These are phyloP conservation scores for Aspergillus sp. DNA, from an alignment of 2,329 filamentous ascomycete genomes.

Conservation along the genomic window DNA sequence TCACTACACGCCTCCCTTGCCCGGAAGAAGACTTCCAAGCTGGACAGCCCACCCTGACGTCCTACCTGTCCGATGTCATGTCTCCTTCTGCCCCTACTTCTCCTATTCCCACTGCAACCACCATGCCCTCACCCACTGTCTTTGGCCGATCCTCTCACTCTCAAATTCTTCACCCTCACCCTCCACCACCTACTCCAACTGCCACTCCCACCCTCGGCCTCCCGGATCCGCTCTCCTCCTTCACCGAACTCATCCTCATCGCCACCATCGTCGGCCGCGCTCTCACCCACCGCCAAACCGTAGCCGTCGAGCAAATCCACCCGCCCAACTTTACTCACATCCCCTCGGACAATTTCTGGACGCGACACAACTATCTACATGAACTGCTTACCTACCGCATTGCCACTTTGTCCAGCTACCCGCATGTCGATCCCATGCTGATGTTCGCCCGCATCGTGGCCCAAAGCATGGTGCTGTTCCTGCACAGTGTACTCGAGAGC, in stretches of 20 bases:
- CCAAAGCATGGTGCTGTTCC: conserved; percentile 21
- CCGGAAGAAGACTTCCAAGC: conserved; percentile 41
- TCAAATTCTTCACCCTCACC: conserved; percentile 4
- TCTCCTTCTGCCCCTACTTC: conserved; percentile 3
- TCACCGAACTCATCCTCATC: conserved; percentile 37
- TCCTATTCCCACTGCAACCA: background rate
- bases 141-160: background rate
- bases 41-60: conserved; percentile 27
- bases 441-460: conserved; percentile 22
- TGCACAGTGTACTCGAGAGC: conserved; percentile 23
- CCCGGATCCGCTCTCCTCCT: conserved; percentile 24
- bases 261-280: conserved; percentile 29
- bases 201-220: conserved; percentile 4
- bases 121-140: background rate
- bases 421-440: conserved; percentile 21
- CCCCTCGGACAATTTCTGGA: conserved; percentile 18
- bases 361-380: conserved; percentile 21
- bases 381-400: conserved; percentile 20
- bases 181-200: background rate
- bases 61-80: conserved; percentile 36
- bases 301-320: conserved; percentile 17
- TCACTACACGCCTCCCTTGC: conserved; percentile 38
- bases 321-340: background rate
- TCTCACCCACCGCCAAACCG: conserved; percentile 19
- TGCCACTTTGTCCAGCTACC: conserved; percentile 12